Percentiles rank a stretch among this genome's conserved stretches.
phyloP scores from a whole-genome alignment of 2,329 filamentous ascomycete genomes.

The Sarocladium brachiariae region DNA sequence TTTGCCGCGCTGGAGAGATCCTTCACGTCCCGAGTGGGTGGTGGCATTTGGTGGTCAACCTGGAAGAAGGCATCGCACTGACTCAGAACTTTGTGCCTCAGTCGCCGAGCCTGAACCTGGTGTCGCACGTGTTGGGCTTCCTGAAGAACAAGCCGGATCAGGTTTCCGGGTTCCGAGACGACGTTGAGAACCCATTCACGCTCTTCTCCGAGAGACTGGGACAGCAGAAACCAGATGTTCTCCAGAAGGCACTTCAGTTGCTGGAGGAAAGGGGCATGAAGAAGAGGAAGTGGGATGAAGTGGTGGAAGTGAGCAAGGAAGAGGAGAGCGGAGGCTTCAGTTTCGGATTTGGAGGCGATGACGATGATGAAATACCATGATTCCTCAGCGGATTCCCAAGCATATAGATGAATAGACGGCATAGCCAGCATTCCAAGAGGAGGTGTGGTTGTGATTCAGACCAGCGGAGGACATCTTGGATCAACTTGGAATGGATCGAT shows the following conservation, averaged over 20 bases:
- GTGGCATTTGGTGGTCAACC: slow-evolving; percentile 94
- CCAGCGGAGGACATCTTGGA: too few species aligned
- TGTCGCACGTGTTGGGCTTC: slow-evolving; percentile 72
- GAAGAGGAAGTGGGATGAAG: slow-evolving; percentile 82
- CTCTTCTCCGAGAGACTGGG: slow-evolving; percentile 66
- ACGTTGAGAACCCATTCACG: slow-evolving; percentile 64
- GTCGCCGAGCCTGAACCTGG: slow-evolving; percentile 45
- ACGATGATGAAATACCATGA: slow-evolving; percentile 40
- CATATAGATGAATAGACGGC: not conserved
- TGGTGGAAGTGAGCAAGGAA: slow-evolving; percentile 45
- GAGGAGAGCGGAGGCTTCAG: slow-evolving; percentile 38
- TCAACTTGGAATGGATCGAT: not conserved
- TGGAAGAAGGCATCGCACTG: slow-evolving; percentile 76
- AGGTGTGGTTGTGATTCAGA: not conserved
- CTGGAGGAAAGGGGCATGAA: slow-evolving; percentile 57
- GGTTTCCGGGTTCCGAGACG: slow-evolving; percentile 74
- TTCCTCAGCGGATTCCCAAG: not conserved
- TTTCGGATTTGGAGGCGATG: slow-evolving; percentile 46
- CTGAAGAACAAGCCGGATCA: slow-evolving; percentile 76
- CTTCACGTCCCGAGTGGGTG: slow-evolving; percentile 89
- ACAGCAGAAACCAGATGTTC: slow-evolving; percentile 56
- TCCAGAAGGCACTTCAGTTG: slow-evolving; percentile 58
- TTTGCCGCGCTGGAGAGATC: slow-evolving; percentile 79
- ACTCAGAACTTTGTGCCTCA: slow-evolving; percentile 92
- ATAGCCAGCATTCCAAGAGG: not conserved